Percentiles rank a stretch among this genome's conserved stretches.
phyloP scores from a whole-genome alignment of 2,329 filamentous ascomycete genomes.

The Tolypocladium guangdongense region DNA sequence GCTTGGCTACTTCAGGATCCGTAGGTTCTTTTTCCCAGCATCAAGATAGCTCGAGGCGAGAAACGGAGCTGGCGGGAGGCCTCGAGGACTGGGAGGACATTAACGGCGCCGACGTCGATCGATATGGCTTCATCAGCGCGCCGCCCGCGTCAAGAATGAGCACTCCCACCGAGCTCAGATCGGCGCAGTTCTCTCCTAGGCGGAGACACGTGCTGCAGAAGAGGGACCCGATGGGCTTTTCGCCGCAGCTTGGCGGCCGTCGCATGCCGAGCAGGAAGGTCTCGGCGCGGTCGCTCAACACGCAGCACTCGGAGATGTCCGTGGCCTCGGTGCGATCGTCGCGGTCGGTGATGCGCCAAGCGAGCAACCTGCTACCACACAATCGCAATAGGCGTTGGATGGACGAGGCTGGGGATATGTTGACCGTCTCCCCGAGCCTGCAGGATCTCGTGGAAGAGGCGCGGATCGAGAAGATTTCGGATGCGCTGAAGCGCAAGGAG shows the following conservation, averaged over 20 bases:
- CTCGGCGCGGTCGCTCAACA: conserved; percentile 48
- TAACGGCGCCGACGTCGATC: conserved; percentile 49
- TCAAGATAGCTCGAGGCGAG: conserved; percentile 26
- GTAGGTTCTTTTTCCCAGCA: conserved; percentile 31
- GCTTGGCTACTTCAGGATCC: conserved; percentile 27
- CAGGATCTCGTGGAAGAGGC: conserved; percentile 46
- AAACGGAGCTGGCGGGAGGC: conserved; percentile 43
- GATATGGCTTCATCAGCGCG: conserved; percentile 55
- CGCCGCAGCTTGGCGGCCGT: conserved; percentile 26
- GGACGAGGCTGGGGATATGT: conserved; percentile 58
- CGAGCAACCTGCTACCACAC: conserved; percentile 47
- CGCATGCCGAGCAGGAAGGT: conserved; percentile 41
- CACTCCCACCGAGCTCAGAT: conserved; percentile 29
- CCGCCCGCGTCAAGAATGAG: conserved; percentile 30
- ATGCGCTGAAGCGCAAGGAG: conserved; percentile 51
- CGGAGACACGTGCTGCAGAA: conserved; percentile 34
- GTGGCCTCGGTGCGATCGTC: conserved; percentile 40
- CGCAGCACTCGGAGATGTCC: conserved; percentile 42
- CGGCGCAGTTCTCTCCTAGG: conserved; percentile 33
- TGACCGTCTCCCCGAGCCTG: conserved; percentile 47
- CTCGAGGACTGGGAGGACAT: conserved; percentile 60
- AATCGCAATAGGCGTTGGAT: conserved; percentile 50
- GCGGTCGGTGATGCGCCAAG: conserved; percentile 44
- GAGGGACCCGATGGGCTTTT: conserved; percentile 23
- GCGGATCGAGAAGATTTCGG: conserved; percentile 38